Evolutionary conservation across 345 rosid species (phyloP).

Genomic region (Rhodomyrtus tomentosa): DNA sequence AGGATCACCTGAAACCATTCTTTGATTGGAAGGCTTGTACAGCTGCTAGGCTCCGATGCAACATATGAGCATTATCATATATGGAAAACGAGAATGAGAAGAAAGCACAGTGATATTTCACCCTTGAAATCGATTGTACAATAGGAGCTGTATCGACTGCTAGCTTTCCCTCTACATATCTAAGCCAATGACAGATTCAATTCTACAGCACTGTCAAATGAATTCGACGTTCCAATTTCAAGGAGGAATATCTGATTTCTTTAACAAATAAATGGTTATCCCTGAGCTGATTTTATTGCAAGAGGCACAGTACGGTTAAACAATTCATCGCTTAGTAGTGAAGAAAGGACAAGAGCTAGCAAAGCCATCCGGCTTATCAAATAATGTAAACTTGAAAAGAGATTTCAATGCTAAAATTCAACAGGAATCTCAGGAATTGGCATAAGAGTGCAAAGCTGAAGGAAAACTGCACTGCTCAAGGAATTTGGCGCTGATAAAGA

Average conservation of each 20-base stretch:
- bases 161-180: not conserved
- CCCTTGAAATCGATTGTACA: not conserved
- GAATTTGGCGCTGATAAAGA: constrained; percentile 74
- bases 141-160: not conserved
- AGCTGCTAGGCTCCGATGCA: not conserved
- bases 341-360: not conserved
- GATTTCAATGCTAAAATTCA: not conserved
- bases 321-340: not conserved
- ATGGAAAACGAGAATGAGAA: not conserved
- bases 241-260: not conserved
- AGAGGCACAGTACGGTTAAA: not conserved
- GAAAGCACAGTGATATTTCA: not conserved
- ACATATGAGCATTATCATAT: not conserved
- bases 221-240: not conserved
- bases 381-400: not conserved
- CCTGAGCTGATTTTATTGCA: not conserved
- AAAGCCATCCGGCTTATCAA: not conserved
- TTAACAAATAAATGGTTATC: not conserved
- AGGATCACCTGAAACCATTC: not conserved
- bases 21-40: not conserved
- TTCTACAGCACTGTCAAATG: not conserved
- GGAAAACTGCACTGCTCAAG: constrained; percentile 18
- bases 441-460: not conserved
- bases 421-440: not conserved
- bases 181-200: not conserved